Base-by-base conservation (phyloP, 371 early-diverging fungal species). In the Nematocida sp. region DNA sequence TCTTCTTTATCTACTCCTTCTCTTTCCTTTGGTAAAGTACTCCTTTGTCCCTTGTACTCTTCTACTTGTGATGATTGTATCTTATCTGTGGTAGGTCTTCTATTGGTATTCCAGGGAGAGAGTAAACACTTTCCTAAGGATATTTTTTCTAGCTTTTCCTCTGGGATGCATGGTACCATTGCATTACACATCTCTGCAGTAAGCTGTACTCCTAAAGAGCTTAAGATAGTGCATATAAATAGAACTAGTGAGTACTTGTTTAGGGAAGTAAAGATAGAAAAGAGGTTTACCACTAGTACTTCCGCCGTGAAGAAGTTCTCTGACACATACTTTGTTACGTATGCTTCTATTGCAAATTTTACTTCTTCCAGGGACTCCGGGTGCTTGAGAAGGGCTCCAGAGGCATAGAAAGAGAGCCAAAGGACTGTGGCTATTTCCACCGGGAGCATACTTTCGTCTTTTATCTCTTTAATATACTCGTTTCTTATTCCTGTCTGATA, bases 151-250 rank as follows among this genome's bases (percentile, higher is more conserved):
- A 65, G 15, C n/a, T 38, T 21, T 19, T 61, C 32, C 11, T 41
- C 37, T 27, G 61, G 48, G 4, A 61, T 25, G 19, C 27, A 9
- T 4, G 74, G 74, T 4, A 57, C 58, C 4, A 70, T 23, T 0
- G 74, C 57, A 31, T n/a, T 23, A 46, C 60, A 70, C 74, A 70
- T 70, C 11, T 70, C 74, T 1, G 58, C 58, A 21, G 74, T 61
- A 5, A 70, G 21, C 43, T 41, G 0, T 9, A 70, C 35, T 5
- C 60, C 60, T 13, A 21, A 21, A 7, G 32, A 31, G 13, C 4
- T 7, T 19, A 70, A 61, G 13, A 35, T 34, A 17, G 9, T 2
- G 3, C 23, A 41, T 0, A 61, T 17, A 40, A 23, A 47, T 4
- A 70, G 4, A 11, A 70, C 32, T 47, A 70, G 19, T 9, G 17